These are phyloP conservation scores for Rugonectria rugulosa DNA, from an alignment of 2,329 filamentous ascomycete species.

Conservation along the genomic window DNA sequence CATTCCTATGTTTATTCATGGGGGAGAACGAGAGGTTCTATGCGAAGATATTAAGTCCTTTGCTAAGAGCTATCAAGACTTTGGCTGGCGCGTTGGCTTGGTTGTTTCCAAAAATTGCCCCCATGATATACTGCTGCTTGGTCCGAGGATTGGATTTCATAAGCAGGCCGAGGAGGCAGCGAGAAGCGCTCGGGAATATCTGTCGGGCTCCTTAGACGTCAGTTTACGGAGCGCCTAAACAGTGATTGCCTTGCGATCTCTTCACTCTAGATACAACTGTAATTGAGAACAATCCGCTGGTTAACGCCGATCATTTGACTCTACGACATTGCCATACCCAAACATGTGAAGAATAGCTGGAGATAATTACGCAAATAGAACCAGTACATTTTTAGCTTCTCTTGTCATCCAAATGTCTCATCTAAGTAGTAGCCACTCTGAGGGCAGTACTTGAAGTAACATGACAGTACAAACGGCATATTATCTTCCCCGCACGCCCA, in stretches of 20 bases:
- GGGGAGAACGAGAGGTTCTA: slow-evolving; percentile 25
- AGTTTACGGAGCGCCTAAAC: slow-evolving; percentile 1
- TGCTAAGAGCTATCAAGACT: slow-evolving; percentile 21
- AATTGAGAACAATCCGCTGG: too few relatives aligned
- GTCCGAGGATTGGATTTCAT: slow-evolving; percentile 22
- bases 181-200: slow-evolving; percentile 21
- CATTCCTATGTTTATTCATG: slow-evolving; percentile 28
- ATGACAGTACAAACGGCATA: background rate
- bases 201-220: slow-evolving; percentile 19
- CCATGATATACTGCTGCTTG: slow-evolving; percentile 30
- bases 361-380: too few relatives aligned
- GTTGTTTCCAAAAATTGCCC: slow-evolving; percentile 27
- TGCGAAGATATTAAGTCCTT: slow-evolving; percentile 30
- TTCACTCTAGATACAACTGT: too few relatives aligned
- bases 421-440: too few relatives aligned
- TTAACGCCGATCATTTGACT: too few relatives aligned
- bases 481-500: background rate
- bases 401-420: too few relatives aligned
- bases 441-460: background rate
- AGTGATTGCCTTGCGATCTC: background rate
- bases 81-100: slow-evolving; percentile 26
- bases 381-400: too few relatives aligned
- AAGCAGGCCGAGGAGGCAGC: slow-evolving; percentile 29
- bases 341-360: too few relatives aligned
- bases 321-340: too few relatives aligned